phyloP scores from a whole-genome alignment of 2,329 filamentous ascomycete species.

The Colletotrichum sp. region DNA sequence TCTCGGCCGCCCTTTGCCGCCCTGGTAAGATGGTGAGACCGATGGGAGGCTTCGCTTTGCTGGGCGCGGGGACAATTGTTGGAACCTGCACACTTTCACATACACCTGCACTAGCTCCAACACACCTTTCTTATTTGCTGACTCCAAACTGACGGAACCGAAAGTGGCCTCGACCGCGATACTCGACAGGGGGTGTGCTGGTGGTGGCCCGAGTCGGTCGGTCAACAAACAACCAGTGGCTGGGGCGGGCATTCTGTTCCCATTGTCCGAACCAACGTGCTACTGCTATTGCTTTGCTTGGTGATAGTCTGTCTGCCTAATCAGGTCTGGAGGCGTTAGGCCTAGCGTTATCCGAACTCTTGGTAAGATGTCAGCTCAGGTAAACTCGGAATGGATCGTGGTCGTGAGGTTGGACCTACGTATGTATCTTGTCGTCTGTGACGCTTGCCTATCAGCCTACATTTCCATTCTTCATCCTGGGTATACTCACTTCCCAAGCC shows the following conservation, averaged over 20 bases:
- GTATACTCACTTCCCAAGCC: not conserved
- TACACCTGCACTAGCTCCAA: not conserved
- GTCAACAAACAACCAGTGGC: not conserved
- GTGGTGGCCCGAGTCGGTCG: not conserved
- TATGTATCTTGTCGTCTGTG: not conserved
- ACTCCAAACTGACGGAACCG: not conserved
- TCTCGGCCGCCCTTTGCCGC: conserved; percentile 6
- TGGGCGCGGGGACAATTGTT: not conserved
- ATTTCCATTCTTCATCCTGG: not conserved
- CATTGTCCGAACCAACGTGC: not conserved
- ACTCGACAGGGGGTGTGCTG: not conserved
- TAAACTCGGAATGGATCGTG: not conserved
- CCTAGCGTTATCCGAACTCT: not conserved
- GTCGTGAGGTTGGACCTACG: not conserved
- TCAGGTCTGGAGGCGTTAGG: not conserved
- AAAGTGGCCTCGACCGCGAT: not conserved
- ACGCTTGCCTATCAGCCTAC: not conserved
- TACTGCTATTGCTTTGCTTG: not conserved
- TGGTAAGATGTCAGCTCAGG: not conserved
- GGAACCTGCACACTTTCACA: not conserved
- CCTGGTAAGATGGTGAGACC: conserved; percentile 1
- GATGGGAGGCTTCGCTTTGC: not conserved
- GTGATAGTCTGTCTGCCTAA: not conserved
- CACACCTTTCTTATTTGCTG: not conserved
- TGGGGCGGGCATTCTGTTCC: not conserved